phyloP scores from a whole-genome alignment of 495 filamentous ascomycete species.

The Tuber melanosporum region DNA sequence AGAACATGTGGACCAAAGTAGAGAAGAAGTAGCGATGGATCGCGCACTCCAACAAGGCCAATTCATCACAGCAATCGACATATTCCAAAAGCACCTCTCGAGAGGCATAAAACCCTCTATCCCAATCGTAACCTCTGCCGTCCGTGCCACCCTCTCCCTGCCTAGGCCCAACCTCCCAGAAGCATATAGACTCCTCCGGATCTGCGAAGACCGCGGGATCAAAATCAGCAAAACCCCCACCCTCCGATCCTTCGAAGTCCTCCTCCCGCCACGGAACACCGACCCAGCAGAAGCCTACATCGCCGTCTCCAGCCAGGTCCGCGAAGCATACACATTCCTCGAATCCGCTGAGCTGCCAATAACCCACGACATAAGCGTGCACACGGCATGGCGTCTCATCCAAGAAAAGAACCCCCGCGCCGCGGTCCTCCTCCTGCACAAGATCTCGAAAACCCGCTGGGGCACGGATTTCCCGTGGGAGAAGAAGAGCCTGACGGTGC shows the following conservation, averaged over 20 bases:
- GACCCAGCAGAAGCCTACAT: background rate
- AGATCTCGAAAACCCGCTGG: conserved; percentile 35
- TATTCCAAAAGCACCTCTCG: conserved; percentile 24
- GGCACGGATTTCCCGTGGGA: conserved; percentile 28
- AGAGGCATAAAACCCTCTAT: conserved; percentile 18
- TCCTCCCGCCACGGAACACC: conserved; percentile 13
- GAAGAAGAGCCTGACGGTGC: conserved; percentile 29
- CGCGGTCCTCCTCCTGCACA: conserved; percentile 31
- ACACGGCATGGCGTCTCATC: conserved; percentile 28
- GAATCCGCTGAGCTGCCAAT: conserved; percentile 20
- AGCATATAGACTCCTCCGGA: conserved; percentile 20
- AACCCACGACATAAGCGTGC: conserved; percentile 31
- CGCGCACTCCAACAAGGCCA: conserved; percentile 5
- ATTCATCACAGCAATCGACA: conserved; percentile 26
- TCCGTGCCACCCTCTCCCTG: conserved; percentile 21
- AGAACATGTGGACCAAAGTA: background rate
- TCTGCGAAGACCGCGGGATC: conserved; percentile 20
- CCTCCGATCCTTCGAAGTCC: conserved; percentile 5
- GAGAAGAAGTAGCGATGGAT: conserved; percentile 22
- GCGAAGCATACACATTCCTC: conserved; percentile 30
- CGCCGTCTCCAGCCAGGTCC: conserved; percentile 10
- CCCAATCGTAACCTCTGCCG: conserved; percentile 9
- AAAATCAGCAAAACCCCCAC: conserved; percentile 13
- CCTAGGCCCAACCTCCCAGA: conserved; percentile 18
- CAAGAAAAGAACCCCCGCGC: conserved; percentile 17